Evolutionary conservation across 2,329 filamentous ascomycete species (phyloP), one percentile per base, ranked within the genome.

Genomic region (Trichoderma citrinoviride): DNA sequence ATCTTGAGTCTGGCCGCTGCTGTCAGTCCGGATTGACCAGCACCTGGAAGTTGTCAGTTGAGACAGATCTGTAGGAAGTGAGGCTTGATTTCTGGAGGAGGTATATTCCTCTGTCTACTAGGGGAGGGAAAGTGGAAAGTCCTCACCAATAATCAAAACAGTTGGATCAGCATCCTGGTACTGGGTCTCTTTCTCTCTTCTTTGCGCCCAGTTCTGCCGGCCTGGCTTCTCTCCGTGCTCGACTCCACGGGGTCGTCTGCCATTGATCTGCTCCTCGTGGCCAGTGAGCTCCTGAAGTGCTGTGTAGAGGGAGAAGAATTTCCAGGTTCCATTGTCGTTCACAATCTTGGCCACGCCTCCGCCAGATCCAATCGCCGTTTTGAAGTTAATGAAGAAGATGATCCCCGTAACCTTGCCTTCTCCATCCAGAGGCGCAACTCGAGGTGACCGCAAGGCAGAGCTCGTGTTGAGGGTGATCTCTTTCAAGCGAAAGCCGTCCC

Each of bases 251-350:
- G 85, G 81, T 29, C 89, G 79, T 4, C 78, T 79, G 1, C 70
- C 70, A 1, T 80, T 78, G 1, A 79, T 71, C 0, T 69, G 67
- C 72, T 90, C 85, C 65, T 87, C 82, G 57, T 81, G 75, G 0
- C 82, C 84, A 4, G 78, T 82, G 5, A 91, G 68, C 43, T 83
- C 81, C 1, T 80, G 71, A 5, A 91, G 76, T 0, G 80, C 78
- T 0, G 88, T 90, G 70, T 86, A 90, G 0, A 91, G 70, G 1
- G 86, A 87, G 67, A 85, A 89, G 0, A 86, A 82, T 71, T 86
- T 88, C 87, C 87, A 90, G 2, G 65, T 41, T 0, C 73, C 77
- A 0, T 74, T 73, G 54, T 79, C 75, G 43, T 80, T 73, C 0
- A 81, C 77, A 0, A 90, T 72, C 3, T 85, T 78, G 0, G 84